Evolutionary conservation across 129 eudicot genomes (phyloP).

Genomic region (Deinandra increscens): DNA sequence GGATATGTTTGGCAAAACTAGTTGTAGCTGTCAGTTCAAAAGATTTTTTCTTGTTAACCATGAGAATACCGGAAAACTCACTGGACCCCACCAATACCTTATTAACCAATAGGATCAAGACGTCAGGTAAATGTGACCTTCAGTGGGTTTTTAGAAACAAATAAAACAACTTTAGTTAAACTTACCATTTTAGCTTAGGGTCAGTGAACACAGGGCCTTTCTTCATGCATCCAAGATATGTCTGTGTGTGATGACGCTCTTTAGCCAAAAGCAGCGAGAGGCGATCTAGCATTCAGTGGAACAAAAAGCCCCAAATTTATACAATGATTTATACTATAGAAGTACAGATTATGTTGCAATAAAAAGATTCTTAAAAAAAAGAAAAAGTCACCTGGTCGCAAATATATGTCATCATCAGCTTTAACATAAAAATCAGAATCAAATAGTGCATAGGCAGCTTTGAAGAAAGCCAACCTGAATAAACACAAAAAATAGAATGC

Average conservation of each 20-base stretch:
- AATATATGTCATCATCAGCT: constrained; percentile 92
- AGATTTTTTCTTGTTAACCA: not conserved
- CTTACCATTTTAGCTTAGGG: constrained; percentile 93
- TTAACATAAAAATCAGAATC: constrained; percentile 93
- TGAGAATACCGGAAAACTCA: too few species aligned
- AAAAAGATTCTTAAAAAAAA: not conserved
- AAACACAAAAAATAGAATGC: constrained; percentile 22
- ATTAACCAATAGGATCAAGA: too few species aligned
- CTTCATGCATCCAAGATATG: constrained; percentile 97
- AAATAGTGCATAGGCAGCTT: constrained; percentile 91
- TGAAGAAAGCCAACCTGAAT: constrained; percentile 83
- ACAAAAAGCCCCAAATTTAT: constrained; percentile 18
- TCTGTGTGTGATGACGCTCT: constrained; percentile 72
- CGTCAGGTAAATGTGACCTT: too few species aligned
- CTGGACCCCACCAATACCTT: too few species aligned
- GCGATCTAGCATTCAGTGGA: constrained; percentile 55
- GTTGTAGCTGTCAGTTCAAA: not conserved
- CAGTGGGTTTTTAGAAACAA: too few species aligned
- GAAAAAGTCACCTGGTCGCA: constrained; percentile 67
- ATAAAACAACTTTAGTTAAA: not conserved
- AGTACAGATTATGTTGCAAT: not conserved
- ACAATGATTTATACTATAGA: not conserved
- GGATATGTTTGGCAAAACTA: not conserved
- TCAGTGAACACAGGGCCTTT: constrained; percentile 98
- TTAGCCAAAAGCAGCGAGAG: constrained; percentile 90